A percentile compares a stretch with the other conserved stretches of the same genome.
Evolutionary conservation across 192 early-diverging fungal genomes (phyloP).

Genomic region (Coemansia sp.): DNA sequence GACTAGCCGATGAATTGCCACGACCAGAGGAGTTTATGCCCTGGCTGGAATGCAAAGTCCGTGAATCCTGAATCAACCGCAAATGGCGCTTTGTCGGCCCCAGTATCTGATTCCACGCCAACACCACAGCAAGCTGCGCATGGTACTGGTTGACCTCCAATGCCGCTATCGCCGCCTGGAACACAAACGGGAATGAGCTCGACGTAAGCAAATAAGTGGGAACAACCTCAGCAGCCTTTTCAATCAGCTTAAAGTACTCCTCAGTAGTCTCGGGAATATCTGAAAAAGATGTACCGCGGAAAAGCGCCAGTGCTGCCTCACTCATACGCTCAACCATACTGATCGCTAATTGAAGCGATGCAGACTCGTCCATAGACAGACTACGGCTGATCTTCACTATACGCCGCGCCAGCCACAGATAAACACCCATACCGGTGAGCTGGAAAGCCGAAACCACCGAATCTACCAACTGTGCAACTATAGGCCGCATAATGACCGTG

Average conservation of each 20-base stretch:
- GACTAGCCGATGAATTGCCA: too few relatives aligned
- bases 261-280: slow-evolving; percentile 44
- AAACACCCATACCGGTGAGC: slow-evolving; percentile 59
- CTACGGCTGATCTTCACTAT: slow-evolving; percentile 62
- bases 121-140: slow-evolving; percentile 34
- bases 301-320: slow-evolving; percentile 58
- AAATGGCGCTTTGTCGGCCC: slow-evolving; percentile 46
- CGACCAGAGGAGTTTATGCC: too few relatives aligned
- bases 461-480: slow-evolving; percentile 36
- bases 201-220: slow-evolving; percentile 21
- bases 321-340: slow-evolving; percentile 65
- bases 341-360: slow-evolving; percentile 49
- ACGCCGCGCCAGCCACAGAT: slow-evolving; percentile 77
- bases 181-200: slow-evolving; percentile 20
- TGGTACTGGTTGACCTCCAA: slow-evolving; percentile 42
- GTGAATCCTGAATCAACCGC: slow-evolving; percentile 20
- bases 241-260: slow-evolving; percentile 43
- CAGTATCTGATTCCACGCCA: slow-evolving; percentile 36
- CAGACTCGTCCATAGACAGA: slow-evolving; percentile 43
- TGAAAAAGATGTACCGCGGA: slow-evolving; percentile 45
- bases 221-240: slow-evolving; percentile 33
- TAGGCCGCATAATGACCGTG: slow-evolving; percentile 13
- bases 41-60: too few relatives aligned
- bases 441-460: slow-evolving; percentile 65
- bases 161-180: slow-evolving; percentile 36